A percentile compares a stretch with the other conserved stretches of the same genome.
Conservation (phyloP, 2,329 filamentous ascomycete species). For the Cladosporium sphaerospermum region DNA sequence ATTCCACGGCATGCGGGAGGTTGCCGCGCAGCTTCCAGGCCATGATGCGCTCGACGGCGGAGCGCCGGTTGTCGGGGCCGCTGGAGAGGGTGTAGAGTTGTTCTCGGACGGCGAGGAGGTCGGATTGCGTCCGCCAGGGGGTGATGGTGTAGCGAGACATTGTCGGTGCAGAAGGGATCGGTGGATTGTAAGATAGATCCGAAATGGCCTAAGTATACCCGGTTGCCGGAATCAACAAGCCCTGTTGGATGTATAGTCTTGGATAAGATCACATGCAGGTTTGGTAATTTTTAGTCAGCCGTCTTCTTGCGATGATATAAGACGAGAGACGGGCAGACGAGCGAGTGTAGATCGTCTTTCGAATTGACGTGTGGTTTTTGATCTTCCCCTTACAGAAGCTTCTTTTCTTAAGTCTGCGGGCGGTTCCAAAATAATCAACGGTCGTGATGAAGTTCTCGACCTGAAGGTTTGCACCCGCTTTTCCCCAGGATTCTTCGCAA, state of each 20-base stretch:
- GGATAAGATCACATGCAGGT: not conserved
- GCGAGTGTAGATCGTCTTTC: too few species aligned
- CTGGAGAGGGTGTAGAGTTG: conserved; percentile 53
- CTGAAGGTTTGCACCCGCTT: not conserved
- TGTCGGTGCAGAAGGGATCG: not conserved
- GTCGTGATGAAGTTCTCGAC: not conserved
- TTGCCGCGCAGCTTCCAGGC: conserved; percentile 64
- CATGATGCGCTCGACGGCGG: conserved; percentile 35
- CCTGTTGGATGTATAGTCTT: not conserved
- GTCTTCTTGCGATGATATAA: not conserved
- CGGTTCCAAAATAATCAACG: too few species aligned
- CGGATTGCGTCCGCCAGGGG: conserved; percentile 61
- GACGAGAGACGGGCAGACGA: not conserved
- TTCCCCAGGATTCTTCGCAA: not conserved
- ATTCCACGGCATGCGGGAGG: conserved; percentile 74
- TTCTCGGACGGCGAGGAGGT: conserved; percentile 59
- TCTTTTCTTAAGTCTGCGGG: too few species aligned
- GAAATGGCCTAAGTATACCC: not conserved
- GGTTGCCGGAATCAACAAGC: not conserved
- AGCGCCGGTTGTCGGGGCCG: conserved; percentile 25
- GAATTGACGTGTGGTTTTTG: too few species aligned
- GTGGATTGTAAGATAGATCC: not conserved
- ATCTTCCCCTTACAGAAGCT: too few species aligned
- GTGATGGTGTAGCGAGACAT: conserved; percentile 70
- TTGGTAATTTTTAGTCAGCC: conserved; percentile 11